These are phyloP conservation scores for Kluyveromyces sp. DNA, from an alignment of 1,139 yeast genomes.

Conservation along the genomic window DNA sequence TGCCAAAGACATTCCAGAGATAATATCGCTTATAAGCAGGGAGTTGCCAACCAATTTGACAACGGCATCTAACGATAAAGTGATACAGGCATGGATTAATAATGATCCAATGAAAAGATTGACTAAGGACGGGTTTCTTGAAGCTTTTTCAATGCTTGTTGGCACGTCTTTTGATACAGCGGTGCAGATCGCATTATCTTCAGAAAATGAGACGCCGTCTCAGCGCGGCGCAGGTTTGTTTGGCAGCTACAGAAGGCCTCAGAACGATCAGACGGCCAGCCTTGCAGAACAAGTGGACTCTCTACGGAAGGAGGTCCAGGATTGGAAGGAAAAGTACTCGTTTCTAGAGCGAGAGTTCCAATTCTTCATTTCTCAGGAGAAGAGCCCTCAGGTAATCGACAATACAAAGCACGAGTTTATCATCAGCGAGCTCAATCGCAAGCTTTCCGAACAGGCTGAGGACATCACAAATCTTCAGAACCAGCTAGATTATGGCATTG, in stretches of 20 bases:
- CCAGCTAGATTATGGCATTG: constrained; percentile 3
- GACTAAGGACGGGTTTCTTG: constrained; percentile 28
- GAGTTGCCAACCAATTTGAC: constrained; percentile 5
- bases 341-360: constrained; percentile 24
- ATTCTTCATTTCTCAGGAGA: constrained; percentile 19
- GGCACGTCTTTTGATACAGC: constrained; percentile 24
- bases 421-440: constrained; percentile 24
- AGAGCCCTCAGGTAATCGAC: constrained; percentile 14
- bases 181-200: constrained; percentile 10
- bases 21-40: constrained; percentile 14
- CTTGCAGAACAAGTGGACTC: constrained; percentile 24
- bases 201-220: not conserved
- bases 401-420: constrained; percentile 26
- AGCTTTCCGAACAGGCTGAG: constrained; percentile 25
- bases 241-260: constrained; percentile 13
- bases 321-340: constrained; percentile 21
- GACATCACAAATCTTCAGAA: constrained; percentile 17
- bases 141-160: constrained; percentile 25
- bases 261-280: constrained; percentile 25
- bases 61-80: constrained; percentile 15
- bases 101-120: constrained; percentile 23
- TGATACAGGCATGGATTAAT: constrained; percentile 15
- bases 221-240: constrained; percentile 3
- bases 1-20: constrained; percentile 25
- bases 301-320: constrained; percentile 14